Conservation (phyloP, 2,329 filamentous ascomycete species). For the Nemania serpens region DNA sequence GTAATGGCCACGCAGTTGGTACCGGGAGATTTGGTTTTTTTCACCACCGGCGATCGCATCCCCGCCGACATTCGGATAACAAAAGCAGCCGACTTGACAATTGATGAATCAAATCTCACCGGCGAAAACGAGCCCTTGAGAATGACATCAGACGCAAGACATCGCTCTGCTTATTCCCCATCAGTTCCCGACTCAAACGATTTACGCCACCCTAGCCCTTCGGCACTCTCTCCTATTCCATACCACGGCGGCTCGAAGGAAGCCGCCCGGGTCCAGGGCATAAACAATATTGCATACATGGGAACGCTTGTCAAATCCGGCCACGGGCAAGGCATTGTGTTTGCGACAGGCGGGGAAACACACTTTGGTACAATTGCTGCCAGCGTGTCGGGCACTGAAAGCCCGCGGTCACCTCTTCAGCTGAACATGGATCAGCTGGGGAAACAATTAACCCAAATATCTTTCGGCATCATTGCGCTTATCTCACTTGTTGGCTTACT, state of each 20-base stretch:
- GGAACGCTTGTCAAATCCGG: constrained; percentile 94
- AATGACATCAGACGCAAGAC: constrained; percentile 68
- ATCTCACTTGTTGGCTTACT: constrained; percentile 91
- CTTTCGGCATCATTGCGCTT: constrained; percentile 89
- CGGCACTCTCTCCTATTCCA: constrained; percentile 55
- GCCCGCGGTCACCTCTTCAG: constrained; percentile 90
- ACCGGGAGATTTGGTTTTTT: constrained; percentile 88
- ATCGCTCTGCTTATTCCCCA: constrained; percentile 40
- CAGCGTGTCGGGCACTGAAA: constrained; percentile 92
- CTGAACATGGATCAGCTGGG: constrained; percentile 97
- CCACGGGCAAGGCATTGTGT: constrained; percentile 95
- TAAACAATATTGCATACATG: constrained; percentile 97
- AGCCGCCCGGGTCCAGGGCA: constrained; percentile 71
- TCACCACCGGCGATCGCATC: constrained; percentile 94
- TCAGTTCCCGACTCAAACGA: constrained; percentile 39
- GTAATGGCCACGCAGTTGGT: constrained; percentile 88
- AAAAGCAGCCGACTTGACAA: constrained; percentile 83
- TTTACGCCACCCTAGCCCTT: constrained; percentile 45
- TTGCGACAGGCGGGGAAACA: constrained; percentile 89
- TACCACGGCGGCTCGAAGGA: constrained; percentile 64
- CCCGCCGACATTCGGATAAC: constrained; percentile 96
- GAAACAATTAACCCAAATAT: constrained; percentile 94
- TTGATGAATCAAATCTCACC: constrained; percentile 95
- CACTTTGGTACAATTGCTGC: constrained; percentile 97
- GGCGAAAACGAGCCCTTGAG: constrained; percentile 93